Evolutionary conservation across 257 asterid genomes (phyloP).

Genomic region (Buddleja alternifolia): DNA sequence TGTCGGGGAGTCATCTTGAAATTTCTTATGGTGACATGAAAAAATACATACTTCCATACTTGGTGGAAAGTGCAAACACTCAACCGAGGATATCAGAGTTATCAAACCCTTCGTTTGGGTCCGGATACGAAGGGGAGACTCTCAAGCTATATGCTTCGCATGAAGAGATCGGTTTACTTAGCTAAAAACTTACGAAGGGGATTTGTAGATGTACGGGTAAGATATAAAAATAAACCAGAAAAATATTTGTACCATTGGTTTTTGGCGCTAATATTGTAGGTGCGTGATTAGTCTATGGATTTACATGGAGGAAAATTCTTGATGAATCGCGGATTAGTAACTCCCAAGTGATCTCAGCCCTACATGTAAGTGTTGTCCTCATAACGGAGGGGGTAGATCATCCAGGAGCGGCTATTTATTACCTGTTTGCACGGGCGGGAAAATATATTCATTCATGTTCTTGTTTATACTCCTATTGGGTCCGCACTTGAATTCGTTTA

Average conservation of each 20-base stretch:
- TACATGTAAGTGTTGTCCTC: too few relatives aligned
- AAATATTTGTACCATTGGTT: slow-evolving; percentile 16
- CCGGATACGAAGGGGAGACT: slow-evolving; percentile 30
- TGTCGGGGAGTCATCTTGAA: slow-evolving; percentile 68
- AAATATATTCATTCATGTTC: too few relatives aligned
- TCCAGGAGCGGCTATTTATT: too few relatives aligned
- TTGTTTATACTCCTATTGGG: too few relatives aligned
- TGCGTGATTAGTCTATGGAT: too few relatives aligned
- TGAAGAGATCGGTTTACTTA: slow-evolving; percentile 13
- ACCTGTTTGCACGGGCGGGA: too few relatives aligned
- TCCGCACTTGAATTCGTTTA: too few relatives aligned
- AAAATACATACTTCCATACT: slow-evolving; percentile 69
- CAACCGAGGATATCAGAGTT: slow-evolving; percentile 26
- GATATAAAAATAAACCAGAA: background rate
- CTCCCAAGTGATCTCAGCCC: too few relatives aligned
- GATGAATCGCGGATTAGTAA: too few relatives aligned
- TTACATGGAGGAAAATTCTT: too few relatives aligned
- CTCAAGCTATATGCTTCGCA: slow-evolving; percentile 41
- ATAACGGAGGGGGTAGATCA: too few relatives aligned
- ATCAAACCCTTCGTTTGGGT: slow-evolving; percentile 21
- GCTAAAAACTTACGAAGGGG: background rate
- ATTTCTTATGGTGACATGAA: slow-evolving; percentile 59
- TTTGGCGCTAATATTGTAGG: too few relatives aligned
- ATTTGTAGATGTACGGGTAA: background rate
- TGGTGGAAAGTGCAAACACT: slow-evolving; percentile 51